phyloP scores from a whole-genome alignment of 768 basidiomycete genomes.

The Phlebiopsis flavidoalba region DNA sequence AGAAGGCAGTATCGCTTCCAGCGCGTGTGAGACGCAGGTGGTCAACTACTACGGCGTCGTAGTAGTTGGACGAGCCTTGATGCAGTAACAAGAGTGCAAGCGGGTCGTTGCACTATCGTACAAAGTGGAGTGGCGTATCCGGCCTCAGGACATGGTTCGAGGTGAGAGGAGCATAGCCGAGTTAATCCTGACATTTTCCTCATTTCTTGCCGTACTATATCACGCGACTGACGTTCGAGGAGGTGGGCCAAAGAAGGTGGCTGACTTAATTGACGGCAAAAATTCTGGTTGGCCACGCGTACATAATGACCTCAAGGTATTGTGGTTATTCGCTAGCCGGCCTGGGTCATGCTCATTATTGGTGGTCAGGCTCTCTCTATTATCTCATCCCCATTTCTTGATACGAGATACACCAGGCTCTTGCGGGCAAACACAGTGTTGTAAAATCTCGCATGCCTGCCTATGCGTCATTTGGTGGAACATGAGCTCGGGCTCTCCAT shows the following conservation, averaged over 20 bases:
- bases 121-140: conserved; percentile 83
- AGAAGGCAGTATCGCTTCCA: conserved; percentile 82
- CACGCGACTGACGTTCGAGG: conserved; percentile 76
- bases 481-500: conserved; percentile 78
- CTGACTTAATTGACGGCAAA: conserved; percentile 71
- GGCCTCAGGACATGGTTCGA: conserved; percentile 65
- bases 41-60: conserved; percentile 86
- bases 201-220: background rate
- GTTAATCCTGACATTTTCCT: background rate
- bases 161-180: conserved; percentile 33
- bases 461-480: conserved; percentile 71
- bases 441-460: conserved; percentile 64
- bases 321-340: conserved; percentile 9
- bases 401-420: conserved; percentile 69
- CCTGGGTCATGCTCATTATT: conserved; percentile 4
- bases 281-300: conserved; percentile 90
- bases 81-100: conserved; percentile 80
- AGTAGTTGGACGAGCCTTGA: conserved; percentile 80
- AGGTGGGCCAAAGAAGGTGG: conserved; percentile 76
- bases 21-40: conserved; percentile 85
- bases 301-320: conserved; percentile 82
- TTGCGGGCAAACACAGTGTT: conserved; percentile 55
- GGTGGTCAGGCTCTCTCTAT: conserved; percentile 50
- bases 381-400: conserved; percentile 61
- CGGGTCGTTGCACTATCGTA: conserved; percentile 90